Evolutionary conservation across 768 basidiomycete species (phyloP).

Genomic region (Suillus bovinus): DNA sequence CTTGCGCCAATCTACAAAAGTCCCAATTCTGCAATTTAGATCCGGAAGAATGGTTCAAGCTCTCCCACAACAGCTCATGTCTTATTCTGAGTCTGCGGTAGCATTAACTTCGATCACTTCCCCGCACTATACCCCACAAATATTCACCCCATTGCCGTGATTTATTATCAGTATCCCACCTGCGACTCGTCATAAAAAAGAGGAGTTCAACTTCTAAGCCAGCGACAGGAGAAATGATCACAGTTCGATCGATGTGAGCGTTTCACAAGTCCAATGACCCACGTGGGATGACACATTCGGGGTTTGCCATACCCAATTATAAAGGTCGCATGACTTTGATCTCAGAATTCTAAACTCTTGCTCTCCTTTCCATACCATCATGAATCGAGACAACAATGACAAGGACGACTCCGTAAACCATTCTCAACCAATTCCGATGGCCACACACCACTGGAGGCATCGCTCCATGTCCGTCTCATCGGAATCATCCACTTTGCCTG

Average conservation of each 20-base stretch:
- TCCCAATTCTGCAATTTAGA: background rate
- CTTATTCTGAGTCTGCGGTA: constrained; percentile 4
- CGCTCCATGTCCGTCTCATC: constrained; percentile 70
- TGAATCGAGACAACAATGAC: constrained; percentile 17
- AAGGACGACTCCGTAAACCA: constrained; percentile 40
- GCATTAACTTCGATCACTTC: background rate
- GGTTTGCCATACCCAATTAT: constrained; percentile 16
- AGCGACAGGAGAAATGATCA: constrained; percentile 6
- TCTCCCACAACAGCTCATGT: background rate
- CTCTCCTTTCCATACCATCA: constrained; percentile 11
- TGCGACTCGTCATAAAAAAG: background rate
- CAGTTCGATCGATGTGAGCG: background rate
- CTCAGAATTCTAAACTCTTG: background rate
- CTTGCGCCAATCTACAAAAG: background rate
- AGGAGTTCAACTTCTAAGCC: background rate
- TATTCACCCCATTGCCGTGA: background rate
- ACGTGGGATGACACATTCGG: constrained; percentile 17
- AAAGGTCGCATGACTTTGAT: constrained; percentile 15
- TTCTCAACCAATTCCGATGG: constrained; percentile 68
- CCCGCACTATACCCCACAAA: constrained; percentile 5
- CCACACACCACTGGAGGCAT: constrained; percentile 42
- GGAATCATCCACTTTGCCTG: constrained; percentile 52
- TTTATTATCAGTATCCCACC: background rate
- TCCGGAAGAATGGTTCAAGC: background rate
- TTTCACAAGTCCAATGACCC: no score